A percentile compares a stretch with the other conserved stretches of the same genome.
These are phyloP conservation scores for Penicillium sp. DNA, from an alignment of 2,329 filamentous ascomycete genomes.

Conservation along the genomic window DNA sequence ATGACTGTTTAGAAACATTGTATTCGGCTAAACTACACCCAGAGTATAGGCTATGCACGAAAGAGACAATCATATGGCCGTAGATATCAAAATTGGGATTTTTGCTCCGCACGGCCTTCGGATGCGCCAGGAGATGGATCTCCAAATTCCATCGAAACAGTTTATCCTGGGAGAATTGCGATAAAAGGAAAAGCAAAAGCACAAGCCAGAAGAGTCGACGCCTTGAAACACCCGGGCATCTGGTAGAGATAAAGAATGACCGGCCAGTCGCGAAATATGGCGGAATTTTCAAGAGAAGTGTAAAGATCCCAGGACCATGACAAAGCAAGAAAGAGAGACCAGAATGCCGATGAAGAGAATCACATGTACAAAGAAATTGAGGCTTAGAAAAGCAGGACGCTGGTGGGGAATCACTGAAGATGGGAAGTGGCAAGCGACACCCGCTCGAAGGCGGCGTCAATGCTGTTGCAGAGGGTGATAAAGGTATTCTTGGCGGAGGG, in stretches of 20 bases:
- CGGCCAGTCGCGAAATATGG: slow-evolving; percentile 14
- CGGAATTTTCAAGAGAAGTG: slow-evolving; percentile 12
- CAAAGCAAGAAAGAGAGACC: not conserved
- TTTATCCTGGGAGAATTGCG: slow-evolving; percentile 15
- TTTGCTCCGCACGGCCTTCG: slow-evolving; percentile 20
- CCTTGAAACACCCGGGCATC: slow-evolving; percentile 20
- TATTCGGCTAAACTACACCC: slow-evolving; percentile 12
- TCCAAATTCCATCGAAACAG: slow-evolving; percentile 20
- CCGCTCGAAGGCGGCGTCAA: slow-evolving; percentile 44
- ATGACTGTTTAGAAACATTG: not conserved
- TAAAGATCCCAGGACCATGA: slow-evolving; percentile 21
- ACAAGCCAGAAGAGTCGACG: slow-evolving; percentile 2
- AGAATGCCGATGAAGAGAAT: slow-evolving; percentile 12
- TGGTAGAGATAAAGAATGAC: slow-evolving; percentile 4
- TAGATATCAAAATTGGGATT: slow-evolving; percentile 15
- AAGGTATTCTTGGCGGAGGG: slow-evolving; percentile 33
- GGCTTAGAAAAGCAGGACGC: slow-evolving; percentile 21
- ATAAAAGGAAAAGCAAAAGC: slow-evolving; percentile 12
- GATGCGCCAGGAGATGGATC: slow-evolving; percentile 14
- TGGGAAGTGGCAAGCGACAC: slow-evolving; percentile 41
- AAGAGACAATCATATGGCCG: slow-evolving; percentile 6
- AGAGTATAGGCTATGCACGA: slow-evolving; percentile 9
- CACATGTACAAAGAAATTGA: slow-evolving; percentile 24
- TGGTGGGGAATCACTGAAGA: slow-evolving; percentile 36
- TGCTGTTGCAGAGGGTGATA: slow-evolving; percentile 38